Percentiles rank a stretch among this genome's conserved stretches.
These are phyloP conservation scores for Solanum hybrid DNA, from an alignment of 305 asterid species.

Conservation along the genomic window DNA sequence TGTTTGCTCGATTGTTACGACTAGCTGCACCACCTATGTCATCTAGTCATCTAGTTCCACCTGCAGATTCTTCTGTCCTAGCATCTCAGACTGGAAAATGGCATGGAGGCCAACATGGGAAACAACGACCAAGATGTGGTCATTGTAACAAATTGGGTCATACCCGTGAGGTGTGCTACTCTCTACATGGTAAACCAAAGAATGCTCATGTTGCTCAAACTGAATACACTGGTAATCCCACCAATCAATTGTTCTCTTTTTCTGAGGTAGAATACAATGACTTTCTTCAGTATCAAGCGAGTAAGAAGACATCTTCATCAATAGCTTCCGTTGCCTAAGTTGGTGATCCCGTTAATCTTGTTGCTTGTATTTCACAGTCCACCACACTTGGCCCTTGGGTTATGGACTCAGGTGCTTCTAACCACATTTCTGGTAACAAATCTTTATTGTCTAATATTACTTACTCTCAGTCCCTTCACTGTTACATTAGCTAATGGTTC, in stretches of 20 bases:
- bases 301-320: background rate
- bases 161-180: background rate
- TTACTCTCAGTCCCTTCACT: background rate
- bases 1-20: background rate
- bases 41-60: background rate
- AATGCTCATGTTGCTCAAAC: background rate
- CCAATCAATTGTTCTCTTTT: background rate
- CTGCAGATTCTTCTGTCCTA: background rate
- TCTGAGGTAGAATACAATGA: background rate
- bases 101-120: background rate
- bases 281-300: background rate
- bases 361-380: background rate
- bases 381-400: background rate
- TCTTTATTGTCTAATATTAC: background rate
- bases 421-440: background rate
- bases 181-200: background rate
- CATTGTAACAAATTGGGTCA: background rate
- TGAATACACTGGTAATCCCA: background rate
- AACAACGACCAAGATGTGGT: background rate
- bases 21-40: background rate
- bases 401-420: background rate
- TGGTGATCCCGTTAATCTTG: background rate
- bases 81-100: background rate
- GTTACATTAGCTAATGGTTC: background rate
- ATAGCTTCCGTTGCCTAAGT: background rate